A percentile compares a stretch with the other conserved stretches of the same genome.
phyloP scores from a whole-genome alignment of 495 filamentous ascomycete genomes.

The Parathielavia appendiculata region DNA sequence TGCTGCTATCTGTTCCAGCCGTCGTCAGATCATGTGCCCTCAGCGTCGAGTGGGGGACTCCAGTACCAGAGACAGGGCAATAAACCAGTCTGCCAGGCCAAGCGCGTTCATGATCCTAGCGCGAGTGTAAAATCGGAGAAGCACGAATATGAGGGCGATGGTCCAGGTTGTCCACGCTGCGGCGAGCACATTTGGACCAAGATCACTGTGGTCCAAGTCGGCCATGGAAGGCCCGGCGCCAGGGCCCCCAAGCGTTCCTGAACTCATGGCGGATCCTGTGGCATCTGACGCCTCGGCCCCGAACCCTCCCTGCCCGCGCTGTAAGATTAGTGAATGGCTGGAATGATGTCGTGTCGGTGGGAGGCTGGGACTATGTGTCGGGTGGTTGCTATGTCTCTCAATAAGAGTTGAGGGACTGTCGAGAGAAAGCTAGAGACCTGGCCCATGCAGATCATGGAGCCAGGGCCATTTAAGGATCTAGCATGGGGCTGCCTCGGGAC shows the following conservation, averaged over 20 bases:
- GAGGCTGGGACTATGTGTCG: not conserved
- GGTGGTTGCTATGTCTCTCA: not conserved
- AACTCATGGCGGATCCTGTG: slow-evolving; percentile 4
- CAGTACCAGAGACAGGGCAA: slow-evolving; percentile 19
- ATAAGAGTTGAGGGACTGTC: not conserved
- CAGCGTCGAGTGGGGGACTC: not conserved
- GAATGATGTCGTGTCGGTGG: not conserved
- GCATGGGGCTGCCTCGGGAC: no score
- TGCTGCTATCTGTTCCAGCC: slow-evolving; percentile 12
- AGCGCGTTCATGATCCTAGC: slow-evolving; percentile 18
- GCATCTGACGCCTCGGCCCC: not conserved
- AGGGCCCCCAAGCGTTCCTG: not conserved
- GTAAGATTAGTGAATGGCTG: not conserved
- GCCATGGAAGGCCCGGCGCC: not conserved
- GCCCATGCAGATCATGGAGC: not conserved
- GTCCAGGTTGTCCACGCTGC: slow-evolving; percentile 14
- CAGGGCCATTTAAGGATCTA: not conserved
- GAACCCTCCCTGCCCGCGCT: not conserved
- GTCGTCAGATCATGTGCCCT: not conserved
- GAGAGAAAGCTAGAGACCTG: not conserved
- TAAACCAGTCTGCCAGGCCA: slow-evolving; percentile 21
- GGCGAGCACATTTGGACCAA: slow-evolving; percentile 17
- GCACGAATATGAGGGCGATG: slow-evolving; percentile 24
- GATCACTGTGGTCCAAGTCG: slow-evolving; percentile 7
- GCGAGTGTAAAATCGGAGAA: slow-evolving; percentile 24